These are phyloP conservation scores for Chlamydomonas reinhardtii DNA, from an alignment of 163 green algal genomes.

Conservation along the genomic window DNA sequence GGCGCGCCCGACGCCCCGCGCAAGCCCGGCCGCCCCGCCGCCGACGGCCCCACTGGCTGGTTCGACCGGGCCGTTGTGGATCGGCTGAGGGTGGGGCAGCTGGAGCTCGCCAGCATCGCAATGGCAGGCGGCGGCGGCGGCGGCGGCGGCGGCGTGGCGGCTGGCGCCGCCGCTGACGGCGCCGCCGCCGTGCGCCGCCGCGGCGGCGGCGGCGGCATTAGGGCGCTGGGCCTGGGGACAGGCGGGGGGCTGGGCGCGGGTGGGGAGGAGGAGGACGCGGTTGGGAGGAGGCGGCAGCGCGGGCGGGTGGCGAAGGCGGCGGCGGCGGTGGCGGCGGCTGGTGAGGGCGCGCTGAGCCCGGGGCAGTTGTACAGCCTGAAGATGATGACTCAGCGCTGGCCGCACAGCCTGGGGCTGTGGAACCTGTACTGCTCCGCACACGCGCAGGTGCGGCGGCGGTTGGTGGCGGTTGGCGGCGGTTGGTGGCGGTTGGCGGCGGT, in stretches of 20 bases:
- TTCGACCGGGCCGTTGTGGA: conserved; percentile 21
- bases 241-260: neutral
- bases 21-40: neutral
- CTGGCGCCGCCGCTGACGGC: no score
- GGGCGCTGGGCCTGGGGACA: neutral
- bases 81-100: conserved; percentile 10
- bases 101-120: conserved; percentile 12
- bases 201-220: neutral
- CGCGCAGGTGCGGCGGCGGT: conserved; percentile 11
- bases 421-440: conserved; percentile 31
- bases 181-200: neutral
- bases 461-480: neutral
- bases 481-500: no score
- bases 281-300: no score
- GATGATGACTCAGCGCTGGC: neutral
- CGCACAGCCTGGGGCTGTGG: conserved; percentile 32
- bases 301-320: neutral
- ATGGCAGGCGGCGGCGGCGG: neutral
- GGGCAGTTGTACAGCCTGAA: neutral
- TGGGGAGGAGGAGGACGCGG: no score
- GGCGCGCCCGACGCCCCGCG: neutral
- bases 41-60: neutral
- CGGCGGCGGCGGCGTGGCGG: conserved; percentile 19
- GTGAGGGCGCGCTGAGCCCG: neutral
- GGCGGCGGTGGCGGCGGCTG: conserved; percentile 7